Percentiles rank a stretch among this genome's conserved stretches.
phyloP scores from a whole-genome alignment of 2,329 filamentous ascomycete genomes.

The Claviceps quebecensis region DNA sequence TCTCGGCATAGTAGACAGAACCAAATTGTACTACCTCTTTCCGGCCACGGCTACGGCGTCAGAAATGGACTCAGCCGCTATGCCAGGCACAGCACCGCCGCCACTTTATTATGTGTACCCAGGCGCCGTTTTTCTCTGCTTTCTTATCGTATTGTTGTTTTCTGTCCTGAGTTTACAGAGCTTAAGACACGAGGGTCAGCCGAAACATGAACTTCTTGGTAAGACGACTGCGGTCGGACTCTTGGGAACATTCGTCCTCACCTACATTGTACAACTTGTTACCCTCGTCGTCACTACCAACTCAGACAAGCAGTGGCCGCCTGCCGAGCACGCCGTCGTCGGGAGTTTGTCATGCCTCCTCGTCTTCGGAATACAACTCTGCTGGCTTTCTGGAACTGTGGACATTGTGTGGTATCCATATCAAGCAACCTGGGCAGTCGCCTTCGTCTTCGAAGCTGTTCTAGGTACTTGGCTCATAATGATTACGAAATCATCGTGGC shows the following conservation, averaged over 20 bases:
- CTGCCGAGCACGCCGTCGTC: constrained; percentile 36
- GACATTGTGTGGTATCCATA: constrained; percentile 48
- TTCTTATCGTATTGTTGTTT: constrained; percentile 34
- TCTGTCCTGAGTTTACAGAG: constrained; percentile 41
- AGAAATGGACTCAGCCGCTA: constrained; percentile 2
- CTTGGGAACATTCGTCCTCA: constrained; percentile 28
- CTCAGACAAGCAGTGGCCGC: constrained; percentile 23
- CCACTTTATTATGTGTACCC: constrained; percentile 47
- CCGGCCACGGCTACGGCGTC: neutral
- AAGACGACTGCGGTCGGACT: constrained; percentile 23
- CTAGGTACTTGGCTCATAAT: constrained; percentile 21
- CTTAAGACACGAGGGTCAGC: constrained; percentile 12
- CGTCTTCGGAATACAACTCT: constrained; percentile 47
- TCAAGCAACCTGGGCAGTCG: constrained; percentile 47
- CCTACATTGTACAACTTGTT: constrained; percentile 34
- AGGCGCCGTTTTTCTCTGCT: constrained; percentile 41
- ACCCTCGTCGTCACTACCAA: constrained; percentile 24
- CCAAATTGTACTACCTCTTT: neutral
- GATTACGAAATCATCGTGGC: constrained; percentile 1
- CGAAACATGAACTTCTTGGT: constrained; percentile 9
- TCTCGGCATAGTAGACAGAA: neutral
- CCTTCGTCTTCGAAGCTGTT: constrained; percentile 39
- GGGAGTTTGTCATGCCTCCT: constrained; percentile 47
- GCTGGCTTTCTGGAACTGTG: constrained; percentile 35
- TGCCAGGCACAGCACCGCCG: constrained; percentile 17